Base-by-base conservation (phyloP, 257 asterid genomes). In the Ballota nigra region DNA sequence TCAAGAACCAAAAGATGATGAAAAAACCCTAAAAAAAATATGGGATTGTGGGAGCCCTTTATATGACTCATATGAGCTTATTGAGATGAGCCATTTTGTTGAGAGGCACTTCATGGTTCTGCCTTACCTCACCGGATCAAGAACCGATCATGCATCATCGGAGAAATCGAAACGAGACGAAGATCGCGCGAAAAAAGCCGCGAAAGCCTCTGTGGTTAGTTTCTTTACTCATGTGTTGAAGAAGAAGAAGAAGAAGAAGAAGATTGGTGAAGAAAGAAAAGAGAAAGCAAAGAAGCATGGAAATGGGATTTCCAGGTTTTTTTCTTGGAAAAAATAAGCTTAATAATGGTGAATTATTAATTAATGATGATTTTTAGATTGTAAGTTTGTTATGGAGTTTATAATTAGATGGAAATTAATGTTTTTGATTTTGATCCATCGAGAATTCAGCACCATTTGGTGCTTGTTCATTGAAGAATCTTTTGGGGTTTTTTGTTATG, bases 21-120 rank as follows among this genome's bases (percentile, higher is more conserved):
- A 68, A 6, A 53, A 69, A 41, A 8, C 34, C 12, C 1, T 60
- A 1, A 81, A 58, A 8, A 56, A 58, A 8, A 56, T 81, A 23
- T 87, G 96, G 93, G 97, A 85, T 72, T 88, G 97, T 75, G 94
- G 86, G n/a, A 91, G 96, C 75, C 92, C 92, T 31, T 53, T 90
- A 0, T 90, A 90, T 53, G 97, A 88, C 79, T 81, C 97, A 0
- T 78, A 83, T 49, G 96, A 91, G 53, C 51, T 91, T 29, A 88
- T 74, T 56, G 77, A 91, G 0, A 38, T 91, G 0, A 80, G 80
- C 84, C 87, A 87, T 70, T 19, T 83, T 13, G 71, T 88, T 28
- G 97, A 91, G 66, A 81, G 83, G 49, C 81, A 88, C 13, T 33
- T 78, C 33, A 81, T 87, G 90, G 8, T 40, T 16, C 70, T 84